Conservation (phyloP, 768 basidiomycete genomes). For the Pseudohyphozyma bogoriensis region DNA sequence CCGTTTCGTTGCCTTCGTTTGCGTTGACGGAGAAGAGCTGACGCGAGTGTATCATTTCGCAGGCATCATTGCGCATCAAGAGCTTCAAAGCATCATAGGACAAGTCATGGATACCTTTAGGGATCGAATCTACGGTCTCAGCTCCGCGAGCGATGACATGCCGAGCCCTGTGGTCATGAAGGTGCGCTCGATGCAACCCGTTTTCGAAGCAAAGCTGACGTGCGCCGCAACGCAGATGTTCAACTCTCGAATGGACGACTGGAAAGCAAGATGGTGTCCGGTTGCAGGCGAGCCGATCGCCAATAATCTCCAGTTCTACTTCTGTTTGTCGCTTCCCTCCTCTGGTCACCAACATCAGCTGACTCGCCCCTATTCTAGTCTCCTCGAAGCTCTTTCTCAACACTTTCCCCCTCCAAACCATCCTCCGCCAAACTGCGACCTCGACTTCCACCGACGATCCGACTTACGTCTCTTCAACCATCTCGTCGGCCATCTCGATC, state of each 20-base stretch:
- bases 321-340: background rate
- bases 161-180: conserved; percentile 22
- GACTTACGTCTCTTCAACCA: conserved; percentile 12
- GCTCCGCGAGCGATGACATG: conserved; percentile 23
- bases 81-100: conserved; percentile 21
- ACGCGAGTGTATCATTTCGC: no score
- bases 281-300: conserved; percentile 21
- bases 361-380: background rate
- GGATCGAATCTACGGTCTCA: conserved; percentile 18
- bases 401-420: conserved; percentile 23
- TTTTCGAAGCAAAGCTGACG: background rate
- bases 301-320: conserved; percentile 24
- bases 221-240: conserved; percentile 1
- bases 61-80: conserved; percentile 24
- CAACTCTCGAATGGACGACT: conserved; percentile 28
- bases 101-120: conserved; percentile 27
- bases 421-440: conserved; percentile 15
- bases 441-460: conserved; percentile 16
- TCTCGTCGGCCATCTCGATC: conserved; percentile 7
- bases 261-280: conserved; percentile 22
- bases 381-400: conserved; percentile 25
- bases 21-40: background rate
- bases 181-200: conserved; percentile 3
- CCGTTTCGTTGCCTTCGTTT: background rate
- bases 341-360: background rate